Conservation (phyloP, 306 rosid genomes). For the Casuarina equisetifolia region DNA sequence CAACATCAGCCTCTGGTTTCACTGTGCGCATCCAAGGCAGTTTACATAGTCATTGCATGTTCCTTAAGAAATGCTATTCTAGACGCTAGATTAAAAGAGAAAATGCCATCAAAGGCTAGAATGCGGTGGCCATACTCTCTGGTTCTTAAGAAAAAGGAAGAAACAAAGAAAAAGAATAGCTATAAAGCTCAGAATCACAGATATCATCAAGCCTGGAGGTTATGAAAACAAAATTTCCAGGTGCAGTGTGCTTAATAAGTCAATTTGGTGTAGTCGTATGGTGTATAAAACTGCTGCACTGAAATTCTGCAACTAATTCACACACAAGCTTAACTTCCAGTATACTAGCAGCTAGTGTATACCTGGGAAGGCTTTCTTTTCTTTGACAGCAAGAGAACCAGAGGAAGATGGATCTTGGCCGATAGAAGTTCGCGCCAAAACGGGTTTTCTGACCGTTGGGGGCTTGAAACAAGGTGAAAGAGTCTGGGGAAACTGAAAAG, state of each 20-base stretch:
- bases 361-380: constrained; percentile 44
- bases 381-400: constrained; percentile 29
- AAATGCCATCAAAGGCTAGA: neutral
- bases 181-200: neutral
- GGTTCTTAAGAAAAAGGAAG: neutral
- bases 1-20: constrained; percentile 69
- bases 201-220: neutral
- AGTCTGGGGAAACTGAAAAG: constrained; percentile 22
- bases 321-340: neutral
- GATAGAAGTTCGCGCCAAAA: constrained; percentile 44
- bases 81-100: neutral
- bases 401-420: constrained; percentile 35
- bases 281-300: neutral
- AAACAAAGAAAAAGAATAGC: neutral
- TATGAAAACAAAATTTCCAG: neutral
- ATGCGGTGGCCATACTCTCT: too few relatives aligned
- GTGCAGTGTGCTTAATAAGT: neutral
- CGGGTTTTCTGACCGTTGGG: constrained; percentile 27
- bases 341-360: neutral
- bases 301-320: neutral
- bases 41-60: neutral
- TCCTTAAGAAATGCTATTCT: neutral
- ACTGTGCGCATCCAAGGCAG: constrained; percentile 19
- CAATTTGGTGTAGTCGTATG: neutral
- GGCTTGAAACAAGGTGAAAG: constrained; percentile 6